phyloP scores from a whole-genome alignment of 495 filamentous ascomycete genomes.

The Penicillium cataractarum region DNA sequence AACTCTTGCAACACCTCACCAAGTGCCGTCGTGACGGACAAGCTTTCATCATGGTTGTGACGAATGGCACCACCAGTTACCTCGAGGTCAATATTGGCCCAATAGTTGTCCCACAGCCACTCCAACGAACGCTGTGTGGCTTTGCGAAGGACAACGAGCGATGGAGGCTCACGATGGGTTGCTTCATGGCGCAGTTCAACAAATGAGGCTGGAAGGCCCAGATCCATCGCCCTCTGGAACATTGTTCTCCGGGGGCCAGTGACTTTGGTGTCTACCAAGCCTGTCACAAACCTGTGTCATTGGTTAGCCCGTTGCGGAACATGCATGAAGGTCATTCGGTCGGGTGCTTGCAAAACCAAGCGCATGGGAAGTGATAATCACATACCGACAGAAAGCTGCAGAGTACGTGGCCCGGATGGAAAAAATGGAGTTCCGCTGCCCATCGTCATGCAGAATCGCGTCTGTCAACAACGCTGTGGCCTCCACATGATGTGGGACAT shows the following conservation, averaged over 20 bases:
- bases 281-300: conserved; percentile 79
- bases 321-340: neutral
- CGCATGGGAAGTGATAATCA: neutral
- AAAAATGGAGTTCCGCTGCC: conserved; percentile 53
- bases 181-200: conserved; percentile 90
- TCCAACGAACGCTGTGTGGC: conserved; percentile 68
- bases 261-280: conserved; percentile 77
- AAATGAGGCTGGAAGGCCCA: conserved; percentile 79
- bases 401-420: conserved; percentile 60
- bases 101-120: conserved; percentile 92
- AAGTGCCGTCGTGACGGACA: conserved; percentile 24
- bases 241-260: conserved; percentile 71
- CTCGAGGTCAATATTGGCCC: conserved; percentile 48
- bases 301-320: conserved; percentile 12
- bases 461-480: conserved; percentile 77
- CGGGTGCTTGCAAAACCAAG: neutral
- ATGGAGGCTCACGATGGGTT: conserved; percentile 84
- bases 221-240: conserved; percentile 75
- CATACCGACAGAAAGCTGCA: conserved; percentile 63
- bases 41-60: conserved; percentile 16
- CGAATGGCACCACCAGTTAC: conserved; percentile 6
- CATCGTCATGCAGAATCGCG: conserved; percentile 69
- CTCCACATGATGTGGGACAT: conserved; percentile 80
- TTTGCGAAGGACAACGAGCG: conserved; percentile 66
- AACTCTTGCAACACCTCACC: conserved; percentile 26